phyloP scores from a whole-genome alignment of 2,329 filamentous ascomycete genomes.

The Xylariaceae sp. region DNA sequence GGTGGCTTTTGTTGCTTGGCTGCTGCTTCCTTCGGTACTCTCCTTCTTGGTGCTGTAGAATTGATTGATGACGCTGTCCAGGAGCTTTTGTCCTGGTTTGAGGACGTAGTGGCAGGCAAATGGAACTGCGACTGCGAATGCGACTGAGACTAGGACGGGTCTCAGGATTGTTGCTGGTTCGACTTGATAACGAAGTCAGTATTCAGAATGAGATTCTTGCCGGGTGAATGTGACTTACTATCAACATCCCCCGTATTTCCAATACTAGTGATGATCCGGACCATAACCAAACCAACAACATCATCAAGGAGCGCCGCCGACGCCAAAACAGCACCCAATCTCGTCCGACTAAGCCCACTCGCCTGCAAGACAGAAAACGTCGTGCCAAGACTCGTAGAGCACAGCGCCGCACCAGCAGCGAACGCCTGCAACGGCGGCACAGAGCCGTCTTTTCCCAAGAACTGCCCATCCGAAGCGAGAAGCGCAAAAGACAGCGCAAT shows the following conservation, averaged over 20 bases:
- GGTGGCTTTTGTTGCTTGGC: slow-evolving; percentile 13
- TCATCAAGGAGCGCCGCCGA: slow-evolving; percentile 80
- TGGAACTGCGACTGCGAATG: slow-evolving; percentile 45
- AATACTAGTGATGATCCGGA: slow-evolving; percentile 66
- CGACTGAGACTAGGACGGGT: slow-evolving; percentile 44
- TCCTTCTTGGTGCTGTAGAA: slow-evolving; percentile 14
- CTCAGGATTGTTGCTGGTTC: slow-evolving; percentile 38
- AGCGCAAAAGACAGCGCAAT: slow-evolving; percentile 19
- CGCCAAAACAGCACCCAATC: slow-evolving; percentile 58
- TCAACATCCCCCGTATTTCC: slow-evolving; percentile 30
- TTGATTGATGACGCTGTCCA: slow-evolving; percentile 30
- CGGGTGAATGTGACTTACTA: slow-evolving; percentile 4
- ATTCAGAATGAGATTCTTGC: neutral
- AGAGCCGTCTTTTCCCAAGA: slow-evolving; percentile 18
- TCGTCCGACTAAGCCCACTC: slow-evolving; percentile 39
- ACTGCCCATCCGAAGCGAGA: slow-evolving; percentile 4
- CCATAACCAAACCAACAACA: slow-evolving; percentile 70
- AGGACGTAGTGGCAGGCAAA: slow-evolving; percentile 43
- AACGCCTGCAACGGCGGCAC: slow-evolving; percentile 53
- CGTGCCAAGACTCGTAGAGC: slow-evolving; percentile 34
- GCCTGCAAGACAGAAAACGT: slow-evolving; percentile 51
- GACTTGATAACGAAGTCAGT: slow-evolving; percentile 10
- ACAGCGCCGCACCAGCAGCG: slow-evolving; percentile 32
- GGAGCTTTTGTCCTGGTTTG: slow-evolving; percentile 35
- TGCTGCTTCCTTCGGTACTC: neutral